These are phyloP conservation scores for Aurantiochytrium sp. DNA, from an alignment of 108 stramenopile genomes.

Conservation along the genomic window DNA sequence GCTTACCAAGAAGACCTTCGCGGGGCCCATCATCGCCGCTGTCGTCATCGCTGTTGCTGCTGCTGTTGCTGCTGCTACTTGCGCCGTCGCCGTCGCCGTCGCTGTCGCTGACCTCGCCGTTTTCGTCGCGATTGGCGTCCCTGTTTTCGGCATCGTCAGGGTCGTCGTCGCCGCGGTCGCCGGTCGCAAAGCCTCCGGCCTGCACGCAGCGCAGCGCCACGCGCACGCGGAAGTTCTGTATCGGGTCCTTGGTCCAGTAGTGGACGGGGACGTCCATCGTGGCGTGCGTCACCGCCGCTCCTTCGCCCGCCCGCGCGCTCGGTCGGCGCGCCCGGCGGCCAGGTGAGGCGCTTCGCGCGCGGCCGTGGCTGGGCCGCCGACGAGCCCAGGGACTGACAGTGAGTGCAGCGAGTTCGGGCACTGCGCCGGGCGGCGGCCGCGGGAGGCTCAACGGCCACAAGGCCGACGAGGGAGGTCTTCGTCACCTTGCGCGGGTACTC, in stretches of 20 bases:
- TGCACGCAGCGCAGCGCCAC: background rate
- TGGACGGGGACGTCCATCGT: slow-evolving; percentile 12
- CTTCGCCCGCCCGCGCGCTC: background rate
- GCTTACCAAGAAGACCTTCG: background rate
- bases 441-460: too few relatives aligned
- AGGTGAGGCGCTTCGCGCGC: too few relatives aligned
- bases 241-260: slow-evolving; percentile 23
- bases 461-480: too few relatives aligned
- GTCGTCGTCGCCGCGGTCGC: background rate
- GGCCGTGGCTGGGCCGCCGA: too few relatives aligned
- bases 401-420: too few relatives aligned
- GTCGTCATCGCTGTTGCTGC: background rate
- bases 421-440: too few relatives aligned
- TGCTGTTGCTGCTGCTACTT: background rate
- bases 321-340: too few relatives aligned
- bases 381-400: too few relatives aligned
- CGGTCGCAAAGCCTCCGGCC: background rate
- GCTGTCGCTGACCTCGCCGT: background rate
- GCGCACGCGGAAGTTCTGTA: slow-evolving; percentile 9
- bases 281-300: background rate
- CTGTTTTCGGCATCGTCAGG: background rate
- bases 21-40: background rate
- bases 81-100: background rate
- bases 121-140: background rate
- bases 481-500: too few relatives aligned